Evolutionary conservation across 2,329 filamentous ascomycete genomes (phyloP), one percentile per base, ranked within the genome.

Genomic region (Alternaria solani): DNA sequence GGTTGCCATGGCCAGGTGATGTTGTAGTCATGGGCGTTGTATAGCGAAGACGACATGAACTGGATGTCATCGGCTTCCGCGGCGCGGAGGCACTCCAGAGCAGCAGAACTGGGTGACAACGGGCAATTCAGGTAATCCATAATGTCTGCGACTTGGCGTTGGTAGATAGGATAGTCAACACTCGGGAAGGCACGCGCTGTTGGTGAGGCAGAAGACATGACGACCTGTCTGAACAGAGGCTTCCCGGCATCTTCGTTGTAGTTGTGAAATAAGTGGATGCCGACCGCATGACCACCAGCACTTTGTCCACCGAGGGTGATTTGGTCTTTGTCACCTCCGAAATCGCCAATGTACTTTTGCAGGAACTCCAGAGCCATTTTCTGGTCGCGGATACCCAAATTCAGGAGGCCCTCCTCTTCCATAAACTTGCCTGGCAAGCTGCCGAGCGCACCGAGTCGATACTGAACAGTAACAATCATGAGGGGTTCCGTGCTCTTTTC

Each of bases 1-100:
- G 83, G 83, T 51, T 84, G 83, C 69, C 82, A 85, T 0, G 83
- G 82, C 82, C 82, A 84, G 0, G 81, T 84, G 26, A 81, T 70
- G 38, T 76, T 76, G 16, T 77, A 75, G 5, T 79, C 68, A 4
- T 79, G 79, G 0, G 78, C 74, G 2, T 74, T 67, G 56, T 78
- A 83, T 3, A 83, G 55, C 20, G 76, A 75, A 0, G 75, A 73
- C 36, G 80, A 81, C 18, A 80, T 68, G 44, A 77, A 57, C 58
- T 78, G 76, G 38, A 84, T 80, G 1, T 74, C 71, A 4, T 65
- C 55, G 2, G 81, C 69, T 11, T 81, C 74, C 0, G 76, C 79
- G 1, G 65, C 63, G 4, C 78, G 78, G 1, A 84, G 71, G 51
- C 82, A 84, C 2, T 64, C 59, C 0, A 84, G 69, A 0, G 79